These are phyloP conservation scores for Ceratobasidium sp. DNA, from an alignment of 1,284 basidiomycete genomes.

Conservation along the genomic window DNA sequence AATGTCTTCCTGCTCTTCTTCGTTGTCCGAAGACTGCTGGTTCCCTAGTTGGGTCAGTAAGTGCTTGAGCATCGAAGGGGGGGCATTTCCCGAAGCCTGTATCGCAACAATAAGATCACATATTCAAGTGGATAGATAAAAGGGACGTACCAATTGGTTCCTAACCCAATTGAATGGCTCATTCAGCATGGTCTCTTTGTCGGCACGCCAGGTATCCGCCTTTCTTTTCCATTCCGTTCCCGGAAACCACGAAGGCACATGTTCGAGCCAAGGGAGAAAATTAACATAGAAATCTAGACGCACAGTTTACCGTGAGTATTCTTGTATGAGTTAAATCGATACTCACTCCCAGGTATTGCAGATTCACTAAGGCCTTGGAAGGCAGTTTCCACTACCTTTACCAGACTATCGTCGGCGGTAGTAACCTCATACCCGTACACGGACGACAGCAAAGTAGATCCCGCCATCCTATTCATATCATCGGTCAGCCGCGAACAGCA, in stretches of 20 bases:
- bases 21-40: too few species aligned
- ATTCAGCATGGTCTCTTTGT: slow-evolving; percentile 10
- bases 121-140: not conserved
- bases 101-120: not conserved
- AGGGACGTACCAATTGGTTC: slow-evolving; percentile 3
- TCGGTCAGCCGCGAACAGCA: too few species aligned
- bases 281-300: slow-evolving; percentile 18
- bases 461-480: not conserved
- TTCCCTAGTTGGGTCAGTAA: not conserved
- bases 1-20: slow-evolving; percentile 13
- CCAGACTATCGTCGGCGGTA: not conserved
- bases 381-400: not conserved
- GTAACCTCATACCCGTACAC: slow-evolving; percentile 10
- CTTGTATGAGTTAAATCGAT: not conserved
- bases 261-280: not conserved
- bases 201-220: slow-evolving; percentile 21
- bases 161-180: slow-evolving; percentile 32
- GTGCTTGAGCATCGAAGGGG: slow-evolving; percentile 15
- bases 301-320: too few species aligned
- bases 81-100: slow-evolving; percentile 14
- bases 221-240: slow-evolving; percentile 29
- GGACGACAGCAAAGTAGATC: not conserved
- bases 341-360: slow-evolving; percentile 5
- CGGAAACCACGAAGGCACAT: slow-evolving; percentile 20
- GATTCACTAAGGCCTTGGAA: not conserved